Percentiles rank a stretch among this genome's conserved stretches.
Evolutionary conservation across 257 asterid genomes (phyloP).

Genomic region (Linderniella brevidens): DNA sequence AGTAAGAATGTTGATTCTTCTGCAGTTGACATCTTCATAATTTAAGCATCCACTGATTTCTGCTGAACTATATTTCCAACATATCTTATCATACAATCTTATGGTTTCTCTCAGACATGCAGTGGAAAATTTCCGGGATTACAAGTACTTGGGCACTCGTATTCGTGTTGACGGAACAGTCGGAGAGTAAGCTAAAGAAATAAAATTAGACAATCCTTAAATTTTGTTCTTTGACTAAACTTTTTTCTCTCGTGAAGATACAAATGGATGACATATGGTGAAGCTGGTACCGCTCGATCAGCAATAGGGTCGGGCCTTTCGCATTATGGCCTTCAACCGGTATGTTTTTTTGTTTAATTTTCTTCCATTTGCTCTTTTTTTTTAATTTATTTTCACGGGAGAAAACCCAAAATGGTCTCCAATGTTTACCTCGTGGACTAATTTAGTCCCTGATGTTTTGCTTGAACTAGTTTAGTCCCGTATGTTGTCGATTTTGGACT

Average conservation of each 20-base stretch:
- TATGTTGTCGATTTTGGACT: no score
- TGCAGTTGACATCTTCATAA: conserved; percentile 1
- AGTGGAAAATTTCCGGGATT: conserved; percentile 54
- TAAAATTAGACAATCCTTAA: background rate
- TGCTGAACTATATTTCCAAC: background rate
- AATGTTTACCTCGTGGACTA: no score
- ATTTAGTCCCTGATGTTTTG: no score
- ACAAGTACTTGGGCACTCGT: conserved; percentile 90
- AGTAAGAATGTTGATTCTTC: conserved; percentile 33
- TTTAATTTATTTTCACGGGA: background rate
- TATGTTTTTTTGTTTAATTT: conserved; percentile 14
- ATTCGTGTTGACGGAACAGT: conserved; percentile 78
- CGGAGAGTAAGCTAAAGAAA: conserved; percentile 66
- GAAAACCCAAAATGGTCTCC: no score
- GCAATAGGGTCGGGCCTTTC: conserved; percentile 85
- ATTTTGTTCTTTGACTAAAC: background rate
- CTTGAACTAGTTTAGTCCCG: no score
- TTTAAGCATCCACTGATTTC: background rate
- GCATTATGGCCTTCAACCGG: conserved; percentile 51
- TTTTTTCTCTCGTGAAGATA: conserved; percentile 31
- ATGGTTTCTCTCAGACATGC: conserved; percentile 42
- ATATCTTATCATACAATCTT: background rate
- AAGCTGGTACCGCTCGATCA: conserved; percentile 70
- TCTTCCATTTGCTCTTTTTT: background rate
- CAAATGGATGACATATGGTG: conserved; percentile 98